Percentiles rank a stretch among this genome's conserved stretches.
These are phyloP conservation scores for Diaporthe sp. DNA, from an alignment of 2,329 filamentous ascomycete genomes.

Conservation along the genomic window DNA sequence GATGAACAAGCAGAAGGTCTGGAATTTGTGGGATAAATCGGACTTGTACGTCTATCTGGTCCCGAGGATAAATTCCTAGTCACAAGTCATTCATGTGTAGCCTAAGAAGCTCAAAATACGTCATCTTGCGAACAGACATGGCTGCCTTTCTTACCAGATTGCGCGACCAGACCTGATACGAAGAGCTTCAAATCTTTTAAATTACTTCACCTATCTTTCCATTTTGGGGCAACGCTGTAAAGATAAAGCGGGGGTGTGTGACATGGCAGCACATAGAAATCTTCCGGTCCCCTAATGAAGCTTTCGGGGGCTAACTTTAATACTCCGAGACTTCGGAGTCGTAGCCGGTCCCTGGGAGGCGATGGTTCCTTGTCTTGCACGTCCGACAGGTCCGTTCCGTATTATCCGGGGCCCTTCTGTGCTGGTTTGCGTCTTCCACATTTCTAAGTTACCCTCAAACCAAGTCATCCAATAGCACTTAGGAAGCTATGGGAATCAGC, in stretches of 20 bases:
- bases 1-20: conserved; percentile 45
- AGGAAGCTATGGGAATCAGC: background rate
- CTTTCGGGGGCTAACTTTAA: background rate
- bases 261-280: background rate
- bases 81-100: too few species aligned
- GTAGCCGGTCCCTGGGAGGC: background rate
- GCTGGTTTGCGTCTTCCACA: too few species aligned
- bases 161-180: background rate
- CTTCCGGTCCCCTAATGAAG: too few species aligned
- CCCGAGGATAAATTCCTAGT: background rate
- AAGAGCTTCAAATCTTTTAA: background rate
- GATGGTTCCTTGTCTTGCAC: background rate
- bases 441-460: background rate
- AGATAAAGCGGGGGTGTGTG: background rate
- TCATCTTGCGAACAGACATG: too few species aligned
- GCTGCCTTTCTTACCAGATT: background rate
- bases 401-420: too few species aligned
- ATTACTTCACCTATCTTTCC: background rate
- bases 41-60: conserved; percentile 6
- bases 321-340: background rate
- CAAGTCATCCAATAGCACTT: background rate
- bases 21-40: conserved; percentile 46
- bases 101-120: too few species aligned
- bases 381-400: too few species aligned
- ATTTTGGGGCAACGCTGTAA: background rate